Evolutionary conservation across 768 basidiomycete species (phyloP), one percentile per base, ranked within the genome.

Genomic region (Dendrothele bispora): DNA sequence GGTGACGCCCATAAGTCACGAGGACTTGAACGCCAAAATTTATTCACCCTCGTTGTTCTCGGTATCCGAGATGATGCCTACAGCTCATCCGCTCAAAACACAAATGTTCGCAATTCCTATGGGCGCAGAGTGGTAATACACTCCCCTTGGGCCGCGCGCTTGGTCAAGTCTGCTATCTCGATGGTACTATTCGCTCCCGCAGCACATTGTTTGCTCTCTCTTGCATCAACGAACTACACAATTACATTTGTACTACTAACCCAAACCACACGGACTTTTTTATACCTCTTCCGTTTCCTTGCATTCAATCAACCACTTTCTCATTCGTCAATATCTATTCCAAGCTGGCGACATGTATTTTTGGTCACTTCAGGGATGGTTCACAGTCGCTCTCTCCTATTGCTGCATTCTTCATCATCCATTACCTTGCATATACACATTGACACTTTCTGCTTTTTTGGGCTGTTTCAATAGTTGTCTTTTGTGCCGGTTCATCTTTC

Each of bases 91-190:
- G 1, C 66, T 79, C 37, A 85, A 84, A 62, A 59, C 62, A 5
- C 80, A 82, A 61, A 83, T 83, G 74, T 86, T 83, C 36, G 82
- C 84, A 0, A 76, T 79, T 51, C 84, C 84, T 10, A 67, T 76
- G 1, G 80, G 82, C 0, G 70, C 83, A 1, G 70, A 72, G 17
- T 86, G 84, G 84, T 86, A 74, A 72, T 58, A 53, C 55, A 51
- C 39, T 58, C 59, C 62, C 51, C 24, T n/a, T 44, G 36, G 18
- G 10, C 22, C 26, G 30, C 28, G 43, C 41, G 49, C 50, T 48
- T 39, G n/a, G n/a, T 43, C 37, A 43, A n/a, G n/a, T 46, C 27
- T 52, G 43, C 65, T 55, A 49, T 54, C 46, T 46, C 52, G 43
- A 48, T 55, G 56, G 54, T 61, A 55, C 42, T 48, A 50, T 48